These are phyloP conservation scores for Lepidium didymum DNA, from an alignment of 345 rosid genomes.

Conservation along the genomic window DNA sequence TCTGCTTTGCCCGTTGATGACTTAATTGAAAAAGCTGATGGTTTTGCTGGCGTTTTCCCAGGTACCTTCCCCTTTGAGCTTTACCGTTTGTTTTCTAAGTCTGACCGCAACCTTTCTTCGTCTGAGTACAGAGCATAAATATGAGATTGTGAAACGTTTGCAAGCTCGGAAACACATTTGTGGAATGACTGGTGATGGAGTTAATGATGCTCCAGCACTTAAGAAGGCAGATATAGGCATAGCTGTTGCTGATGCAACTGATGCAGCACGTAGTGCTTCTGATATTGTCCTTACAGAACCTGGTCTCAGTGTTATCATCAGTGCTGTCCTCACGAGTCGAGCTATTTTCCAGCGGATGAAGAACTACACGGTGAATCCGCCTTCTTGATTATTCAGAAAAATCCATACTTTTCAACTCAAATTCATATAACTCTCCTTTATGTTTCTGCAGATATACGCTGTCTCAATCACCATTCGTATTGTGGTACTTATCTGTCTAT, in stretches of 20 bases:
- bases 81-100: not conserved
- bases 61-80: constrained; percentile 33
- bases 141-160: constrained; percentile 89
- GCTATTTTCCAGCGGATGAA: constrained; percentile 99
- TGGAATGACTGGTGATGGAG: constrained; percentile 99
- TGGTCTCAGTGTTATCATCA: constrained; percentile 96
- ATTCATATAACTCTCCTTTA: not conserved
- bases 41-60: constrained; percentile 99
- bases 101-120: too few species aligned
- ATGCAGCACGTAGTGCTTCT: constrained; percentile 97
- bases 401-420: not conserved
- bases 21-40: constrained; percentile 96
- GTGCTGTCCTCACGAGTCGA: constrained; percentile 95
- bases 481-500: constrained; percentile 39
- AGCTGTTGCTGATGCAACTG: constrained; percentile 99
- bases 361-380: constrained; percentile 70
- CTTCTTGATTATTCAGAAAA: not conserved
- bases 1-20: constrained; percentile 89
- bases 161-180: constrained; percentile 98
- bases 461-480: constrained; percentile 80
- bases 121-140: constrained; percentile 71
- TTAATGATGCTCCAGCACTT: constrained; percentile 98
- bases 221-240: constrained; percentile 98
- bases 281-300: constrained; percentile 96
- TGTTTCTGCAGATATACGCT: constrained; percentile 56